Evolutionary conservation across 139 green algal species (phyloP), one percentile per base, ranked within the genome.

Genomic region (Chlorella sp.): DNA sequence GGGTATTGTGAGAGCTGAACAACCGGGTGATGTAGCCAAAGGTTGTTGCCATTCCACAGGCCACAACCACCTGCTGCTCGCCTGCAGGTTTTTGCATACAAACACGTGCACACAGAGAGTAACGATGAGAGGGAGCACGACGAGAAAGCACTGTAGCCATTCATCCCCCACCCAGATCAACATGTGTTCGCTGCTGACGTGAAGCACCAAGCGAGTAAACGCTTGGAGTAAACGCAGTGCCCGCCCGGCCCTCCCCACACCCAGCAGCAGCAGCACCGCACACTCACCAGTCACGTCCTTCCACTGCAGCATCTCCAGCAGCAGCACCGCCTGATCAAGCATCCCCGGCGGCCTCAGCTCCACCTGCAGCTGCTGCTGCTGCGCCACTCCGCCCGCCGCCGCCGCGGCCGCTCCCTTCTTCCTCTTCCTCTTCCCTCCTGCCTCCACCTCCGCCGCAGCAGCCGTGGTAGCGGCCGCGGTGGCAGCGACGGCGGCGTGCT

Each of bases 241-340:
- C n/a, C n/a, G n/a, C n/a, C n/a, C n/a, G n/a, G n/a, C n/a, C n/a
- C n/a, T n/a, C n/a, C n/a, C n/a, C n/a, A n/a, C n/a, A n/a, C n/a
- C n/a, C n/a, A n/a, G n/a, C n/a, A n/a, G n/a, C n/a, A n/a, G n/a
- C n/a, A n/a, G n/a, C n/a, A n/a, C n/a, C n/a, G n/a, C n/a, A n/a
- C 10, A 55, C 42, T 17, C 42, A 55, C 42, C 42, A 17, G 42
- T 55, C 10, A 55, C 42, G 17, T 70, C 51, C 5, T 86, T 86
- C 88, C 86, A 91, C 65, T 90, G 85, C 71, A 92, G 76, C 67
- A 93, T 35, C 82, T 91, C 88, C 70, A 91, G 73, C 31, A 73
- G 76, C 2, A 72, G 51, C 23, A 79, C 71, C 5, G 74, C 72
- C 49, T 69, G 59, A 2, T 66, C 32, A 1, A 79, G 17, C 10